Base-by-base conservation (phyloP, 108 stramenopile genomes). In the Licmophora abbreviata region DNA sequence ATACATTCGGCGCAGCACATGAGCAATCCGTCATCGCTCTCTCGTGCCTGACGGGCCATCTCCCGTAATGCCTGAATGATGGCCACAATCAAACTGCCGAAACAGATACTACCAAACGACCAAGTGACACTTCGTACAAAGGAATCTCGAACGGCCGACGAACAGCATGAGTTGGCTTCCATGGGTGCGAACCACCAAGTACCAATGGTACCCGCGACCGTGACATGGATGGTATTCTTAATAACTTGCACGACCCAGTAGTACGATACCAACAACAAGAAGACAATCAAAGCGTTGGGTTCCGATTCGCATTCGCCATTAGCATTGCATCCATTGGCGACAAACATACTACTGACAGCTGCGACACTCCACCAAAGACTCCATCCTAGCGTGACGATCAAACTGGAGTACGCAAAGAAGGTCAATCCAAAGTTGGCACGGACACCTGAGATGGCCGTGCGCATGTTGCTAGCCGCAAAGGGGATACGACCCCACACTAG, bases 101-200 rank as follows among this genome's bases (percentile, higher is more conserved):
- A 81, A 62, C 78, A 79, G 33, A 89, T 78, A 11, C 66, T 66
- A 30, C 83, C 81, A 34, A 89, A 66, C 14, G 77, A 79, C 52
- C 66, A 80, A 2, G 92, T 88, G 26, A 80, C 44, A 12, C 82
- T 60, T 27, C 85, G 58, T 6, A 51, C 41, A 28, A 72, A 69
- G 14, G 74, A 71, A 31, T 67, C 73, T 30, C 54, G 28, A 5
- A 92, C 75, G 0, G 71, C 79, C 46, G 32, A 37, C 14, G 77
- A 81, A 62, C 88, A 85, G 45, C 67, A 82, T 21, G 59, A 52
- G 5, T 59, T 56, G 4, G 71, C 83, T 37, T 81, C 85, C 36
- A 43, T 35, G 0, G 85, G 81, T 22, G 59, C 55, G 49, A 82
- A 78, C 94, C 94, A 95, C 89, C 89, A 95, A 23, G 83, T 85